A percentile compares a stretch with the other conserved stretches of the same genome.
Evolutionary conservation across 352 stramenopile species (phyloP).

Genomic region (Thalassiosira delicatula): DNA sequence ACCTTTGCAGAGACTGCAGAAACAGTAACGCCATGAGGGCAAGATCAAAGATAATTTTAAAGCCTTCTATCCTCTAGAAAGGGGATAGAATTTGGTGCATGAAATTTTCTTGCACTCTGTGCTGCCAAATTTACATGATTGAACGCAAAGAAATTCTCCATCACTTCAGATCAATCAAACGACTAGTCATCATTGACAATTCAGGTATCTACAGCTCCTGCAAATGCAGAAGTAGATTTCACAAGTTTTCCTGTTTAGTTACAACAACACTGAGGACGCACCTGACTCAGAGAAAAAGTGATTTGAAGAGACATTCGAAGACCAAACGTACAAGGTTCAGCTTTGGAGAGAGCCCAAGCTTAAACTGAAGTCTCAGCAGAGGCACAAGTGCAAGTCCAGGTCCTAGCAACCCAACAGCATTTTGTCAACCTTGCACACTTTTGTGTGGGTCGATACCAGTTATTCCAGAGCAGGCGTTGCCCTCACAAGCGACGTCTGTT

Average conservation of each 20-base stretch:
- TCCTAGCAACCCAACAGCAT: too few relatives aligned
- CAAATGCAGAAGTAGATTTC: conserved; percentile 24
- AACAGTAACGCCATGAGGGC: background rate
- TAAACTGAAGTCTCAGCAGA: too few relatives aligned
- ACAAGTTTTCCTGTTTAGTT: conserved; percentile 1
- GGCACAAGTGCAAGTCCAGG: too few relatives aligned
- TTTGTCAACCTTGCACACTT: too few relatives aligned
- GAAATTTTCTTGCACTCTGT: conserved; percentile 14
- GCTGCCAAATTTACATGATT: conserved; percentile 32
- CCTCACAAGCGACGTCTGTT: too few relatives aligned
- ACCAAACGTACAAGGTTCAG: too few relatives aligned
- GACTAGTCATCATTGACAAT: conserved; percentile 30
- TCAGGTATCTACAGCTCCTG: conserved; percentile 26
- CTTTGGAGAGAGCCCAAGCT: too few relatives aligned
- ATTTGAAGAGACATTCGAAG: too few relatives aligned
- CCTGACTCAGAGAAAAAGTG: conserved; percentile 40
- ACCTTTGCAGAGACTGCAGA: background rate
- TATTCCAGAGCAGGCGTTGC: too few relatives aligned
- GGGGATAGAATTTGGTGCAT: conserved; percentile 18
- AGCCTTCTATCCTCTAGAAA: conserved; percentile 8
- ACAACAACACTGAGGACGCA: conserved; percentile 30
- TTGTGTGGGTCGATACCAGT: too few relatives aligned
- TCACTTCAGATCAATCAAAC: conserved; percentile 1
- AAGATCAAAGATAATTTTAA: background rate
- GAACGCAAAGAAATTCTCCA: conserved; percentile 28